Evolutionary conservation across 805 yeast genomes (phyloP), one percentile per base, ranked within the genome.

Genomic region (Saturnispora besseyi): DNA sequence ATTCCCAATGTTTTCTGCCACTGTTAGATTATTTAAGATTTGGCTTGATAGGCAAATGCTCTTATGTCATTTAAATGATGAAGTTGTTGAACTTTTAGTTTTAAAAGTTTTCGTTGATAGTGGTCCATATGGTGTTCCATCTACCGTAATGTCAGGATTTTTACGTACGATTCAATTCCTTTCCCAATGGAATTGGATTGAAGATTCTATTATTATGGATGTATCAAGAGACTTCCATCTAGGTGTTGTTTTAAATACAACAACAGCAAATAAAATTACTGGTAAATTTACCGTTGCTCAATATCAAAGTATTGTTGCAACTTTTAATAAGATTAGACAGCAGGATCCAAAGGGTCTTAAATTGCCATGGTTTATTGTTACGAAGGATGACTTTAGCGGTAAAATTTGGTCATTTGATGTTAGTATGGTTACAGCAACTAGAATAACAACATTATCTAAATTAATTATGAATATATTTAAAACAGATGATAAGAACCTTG

Each of bases 151-250:
- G 54, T 76, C 84, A 49, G 99, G 96, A 5, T 88, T 93, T 62
- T 69, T 87, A 51, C 81, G 93, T 52, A 76, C 82, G 11, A 63
- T 93, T 36, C 71, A 77, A 44, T 86, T 84, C 59, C 64, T 93
- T 42, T 75, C 95, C 26, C 68, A 67, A 41, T 93, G 99, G 99
- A 89, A 93, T 64, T 93, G 99, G 99, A 84, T 79, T 58, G 95
- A 86, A 54, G 88, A 84, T 44, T 84, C 96, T 1, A 68, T 93
- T 53, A 77, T 90, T 48, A 67, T 93, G 53, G 97, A 93, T 60
- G 68, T 87, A 56, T 80, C 83, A 12, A 81, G 73, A 51, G 77
- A 77, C 53, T 65, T 61, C 40, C 56, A 54, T 18, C 41, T 18
- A 22, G 52, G 51, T 22, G 38, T 42, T 18, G n/a, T 11, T 10